Percentiles rank a stretch among this genome's conserved stretches.
Conservation (phyloP, 2,329 filamentous ascomycete genomes). For the Verticillium nubilum region DNA sequence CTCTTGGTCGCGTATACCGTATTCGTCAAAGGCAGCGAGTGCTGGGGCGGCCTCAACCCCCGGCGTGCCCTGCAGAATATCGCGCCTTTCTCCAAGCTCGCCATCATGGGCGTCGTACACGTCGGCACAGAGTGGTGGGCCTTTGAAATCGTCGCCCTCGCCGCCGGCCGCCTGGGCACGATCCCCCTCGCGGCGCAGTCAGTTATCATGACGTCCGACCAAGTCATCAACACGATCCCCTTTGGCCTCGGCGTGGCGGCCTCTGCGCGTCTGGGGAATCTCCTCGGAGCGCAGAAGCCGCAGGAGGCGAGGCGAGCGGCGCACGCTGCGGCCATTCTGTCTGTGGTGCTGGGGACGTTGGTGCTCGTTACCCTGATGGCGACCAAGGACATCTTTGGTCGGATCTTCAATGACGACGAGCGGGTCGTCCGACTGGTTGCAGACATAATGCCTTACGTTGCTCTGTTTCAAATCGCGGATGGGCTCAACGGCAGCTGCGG, state of each 20-base stretch:
- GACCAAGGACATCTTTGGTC: conserved; percentile 67
- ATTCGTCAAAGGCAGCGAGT: conserved; percentile 65
- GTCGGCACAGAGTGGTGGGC: conserved; percentile 95
- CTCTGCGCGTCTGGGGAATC: conserved; percentile 71
- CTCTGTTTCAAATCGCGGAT: conserved; percentile 85
- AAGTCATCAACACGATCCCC: conserved; percentile 78
- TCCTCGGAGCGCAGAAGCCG: conserved; percentile 64
- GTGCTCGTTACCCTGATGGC: conserved; percentile 66
- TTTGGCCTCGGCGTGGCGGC: conserved; percentile 83
- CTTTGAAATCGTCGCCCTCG: conserved; percentile 83
- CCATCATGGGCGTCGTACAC: conserved; percentile 71
- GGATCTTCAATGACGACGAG: conserved; percentile 75
- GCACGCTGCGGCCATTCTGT: conserved; percentile 69
- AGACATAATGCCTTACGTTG: conserved; percentile 77
- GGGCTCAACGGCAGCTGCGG: conserved; percentile 82
- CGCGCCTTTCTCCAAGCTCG: conserved; percentile 57
- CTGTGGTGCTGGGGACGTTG: conserved; percentile 59
- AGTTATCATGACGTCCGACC: conserved; percentile 86
- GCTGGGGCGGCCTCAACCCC: conserved; percentile 71
- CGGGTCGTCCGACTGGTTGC: conserved; percentile 68
- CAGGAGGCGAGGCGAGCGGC: conserved; percentile 65
- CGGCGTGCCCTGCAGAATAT: conserved; percentile 61
- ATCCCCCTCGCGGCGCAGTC: conserved; percentile 76
- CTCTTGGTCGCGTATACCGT: conserved; percentile 68
- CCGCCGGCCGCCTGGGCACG: conserved; percentile 74